A percentile compares a stretch with the other conserved stretches of the same genome.
phyloP scores from a whole-genome alignment of 495 filamentous ascomycete species.

The Podospora appendiculata region DNA sequence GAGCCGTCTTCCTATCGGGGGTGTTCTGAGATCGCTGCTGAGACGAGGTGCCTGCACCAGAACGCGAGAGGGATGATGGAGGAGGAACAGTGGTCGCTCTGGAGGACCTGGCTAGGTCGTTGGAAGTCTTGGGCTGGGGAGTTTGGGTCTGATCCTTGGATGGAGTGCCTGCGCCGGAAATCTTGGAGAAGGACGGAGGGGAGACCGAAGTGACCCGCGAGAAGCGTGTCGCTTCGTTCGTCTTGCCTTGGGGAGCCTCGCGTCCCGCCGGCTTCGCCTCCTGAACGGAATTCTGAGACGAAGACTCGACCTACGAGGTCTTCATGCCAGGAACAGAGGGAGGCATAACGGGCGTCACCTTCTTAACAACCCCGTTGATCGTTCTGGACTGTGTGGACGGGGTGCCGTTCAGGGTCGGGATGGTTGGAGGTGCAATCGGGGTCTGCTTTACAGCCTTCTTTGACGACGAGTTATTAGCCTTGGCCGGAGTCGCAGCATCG shows the following conservation, averaged over 20 bases:
- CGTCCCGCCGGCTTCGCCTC: neutral
- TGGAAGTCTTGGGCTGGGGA: neutral
- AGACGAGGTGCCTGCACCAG: neutral
- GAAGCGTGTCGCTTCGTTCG: no score
- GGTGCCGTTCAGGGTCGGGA: slow-evolving; percentile 1
- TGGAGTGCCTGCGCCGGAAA: no score
- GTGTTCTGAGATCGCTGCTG: neutral
- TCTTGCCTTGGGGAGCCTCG: neutral
- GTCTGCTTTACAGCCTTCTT: slow-evolving; percentile 16
- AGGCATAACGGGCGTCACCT: slow-evolving; percentile 31
- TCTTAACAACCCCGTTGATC: slow-evolving; percentile 10
- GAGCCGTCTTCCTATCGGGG: neutral
- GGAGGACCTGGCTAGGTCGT: neutral
- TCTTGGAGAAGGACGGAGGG: no score
- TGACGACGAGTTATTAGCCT: neutral
- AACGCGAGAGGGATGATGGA: neutral
- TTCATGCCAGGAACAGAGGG: slow-evolving; percentile 25
- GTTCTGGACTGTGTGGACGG: slow-evolving; percentile 4
- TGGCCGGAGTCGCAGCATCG: slow-evolving; percentile 1
- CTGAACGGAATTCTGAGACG: slow-evolving; percentile 4
- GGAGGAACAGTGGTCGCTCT: neutral
- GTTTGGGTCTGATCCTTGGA: neutral
- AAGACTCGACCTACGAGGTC: slow-evolving; percentile 16
- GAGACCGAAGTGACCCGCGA: no score
- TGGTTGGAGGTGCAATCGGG: slow-evolving; percentile 18